Evolutionary conservation across 495 filamentous ascomycete genomes (phyloP).

Genomic region (Parathielavia appendiculata): DNA sequence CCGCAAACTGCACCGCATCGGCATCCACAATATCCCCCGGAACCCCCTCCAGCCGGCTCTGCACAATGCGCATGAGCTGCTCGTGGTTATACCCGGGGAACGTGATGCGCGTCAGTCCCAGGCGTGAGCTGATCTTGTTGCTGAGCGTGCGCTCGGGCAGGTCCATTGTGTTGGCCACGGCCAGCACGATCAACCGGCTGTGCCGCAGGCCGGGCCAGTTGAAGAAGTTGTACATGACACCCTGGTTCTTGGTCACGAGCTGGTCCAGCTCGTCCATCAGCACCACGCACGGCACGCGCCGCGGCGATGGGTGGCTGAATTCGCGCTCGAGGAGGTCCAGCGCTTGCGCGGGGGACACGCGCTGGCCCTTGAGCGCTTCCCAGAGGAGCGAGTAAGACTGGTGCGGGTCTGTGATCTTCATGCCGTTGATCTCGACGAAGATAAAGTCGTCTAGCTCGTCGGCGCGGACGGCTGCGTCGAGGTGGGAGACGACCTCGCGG

Average conservation of each 20-base stretch:
- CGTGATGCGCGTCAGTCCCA: conserved; percentile 86
- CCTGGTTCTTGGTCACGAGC: conserved; percentile 93
- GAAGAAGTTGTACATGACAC: conserved; percentile 99
- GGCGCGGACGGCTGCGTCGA: conserved; percentile 74
- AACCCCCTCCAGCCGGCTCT: conserved; percentile 78
- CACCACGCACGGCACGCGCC: conserved; percentile 91
- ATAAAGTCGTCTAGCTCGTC: conserved; percentile 99
- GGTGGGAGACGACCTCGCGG: conserved; percentile 84
- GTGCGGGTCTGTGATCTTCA: conserved; percentile 98
- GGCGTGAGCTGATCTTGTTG: conserved; percentile 93
- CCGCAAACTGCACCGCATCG: conserved; percentile 94
- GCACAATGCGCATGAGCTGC: conserved; percentile 96
- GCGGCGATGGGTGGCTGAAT: conserved; percentile 82
- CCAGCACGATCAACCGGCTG: conserved; percentile 87
- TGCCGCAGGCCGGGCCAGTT: conserved; percentile 97
- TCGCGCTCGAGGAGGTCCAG: conserved; percentile 86
- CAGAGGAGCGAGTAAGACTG: conserved; percentile 93
- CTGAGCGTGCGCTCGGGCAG: conserved; percentile 91
- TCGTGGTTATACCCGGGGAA: conserved; percentile 97
- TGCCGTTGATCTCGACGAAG: conserved; percentile 99
- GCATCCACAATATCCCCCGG: conserved; percentile 85
- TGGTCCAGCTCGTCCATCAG: conserved; percentile 99
- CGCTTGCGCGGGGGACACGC: conserved; percentile 87
- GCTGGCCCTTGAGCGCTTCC: conserved; percentile 91
- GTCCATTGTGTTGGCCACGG: conserved; percentile 99